These are phyloP conservation scores for Sungouiella thailandica DNA, from an alignment of 805 yeast genomes.

Conservation along the genomic window DNA sequence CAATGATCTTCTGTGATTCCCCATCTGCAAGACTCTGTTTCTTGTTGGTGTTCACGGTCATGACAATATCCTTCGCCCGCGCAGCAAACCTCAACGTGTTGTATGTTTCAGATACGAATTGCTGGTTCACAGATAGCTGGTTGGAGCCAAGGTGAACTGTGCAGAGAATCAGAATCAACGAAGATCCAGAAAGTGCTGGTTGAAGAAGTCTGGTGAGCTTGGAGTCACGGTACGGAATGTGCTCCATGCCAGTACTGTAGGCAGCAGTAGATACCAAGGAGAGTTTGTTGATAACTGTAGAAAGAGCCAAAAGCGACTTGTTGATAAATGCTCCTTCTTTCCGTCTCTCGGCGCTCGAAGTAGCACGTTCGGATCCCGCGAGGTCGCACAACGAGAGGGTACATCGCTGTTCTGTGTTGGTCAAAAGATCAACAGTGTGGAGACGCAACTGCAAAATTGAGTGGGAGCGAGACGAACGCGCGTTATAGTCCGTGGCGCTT, in stretches of 20 bases:
- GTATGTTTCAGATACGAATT: conserved; percentile 67
- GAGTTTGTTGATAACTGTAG: conserved; percentile 85
- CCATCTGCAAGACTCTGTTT: conserved; percentile 27
- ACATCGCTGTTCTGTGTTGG: conserved; percentile 41
- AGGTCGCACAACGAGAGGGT: conserved; percentile 85
- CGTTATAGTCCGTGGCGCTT: conserved; percentile 84
- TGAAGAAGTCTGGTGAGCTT: conserved; percentile 86
- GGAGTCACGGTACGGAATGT: conserved; percentile 90
- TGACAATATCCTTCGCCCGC: conserved; percentile 79
- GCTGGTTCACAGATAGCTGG: conserved; percentile 23
- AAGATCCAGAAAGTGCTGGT: conserved; percentile 85
- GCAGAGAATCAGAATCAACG: conserved; percentile 80
- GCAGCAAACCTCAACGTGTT: conserved; percentile 91
- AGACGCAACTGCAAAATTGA: conserved; percentile 75
- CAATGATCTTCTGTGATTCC: conserved; percentile 46
- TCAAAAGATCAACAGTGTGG: conserved; percentile 35
- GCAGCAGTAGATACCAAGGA: conserved; percentile 31
- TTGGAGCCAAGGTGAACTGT: conserved; percentile 65
- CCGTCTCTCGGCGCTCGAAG: conserved; percentile 68
- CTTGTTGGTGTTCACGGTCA: conserved; percentile 58
- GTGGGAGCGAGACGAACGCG: conserved; percentile 86
- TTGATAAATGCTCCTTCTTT: conserved; percentile 93
- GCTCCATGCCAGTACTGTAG: conserved; percentile 36
- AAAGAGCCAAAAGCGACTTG: conserved; percentile 82
- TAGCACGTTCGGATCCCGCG: conserved; percentile 90